These are phyloP conservation scores for Diplogelasinospora grovesii DNA, from an alignment of 495 filamentous ascomycete species.

Conservation along the genomic window DNA sequence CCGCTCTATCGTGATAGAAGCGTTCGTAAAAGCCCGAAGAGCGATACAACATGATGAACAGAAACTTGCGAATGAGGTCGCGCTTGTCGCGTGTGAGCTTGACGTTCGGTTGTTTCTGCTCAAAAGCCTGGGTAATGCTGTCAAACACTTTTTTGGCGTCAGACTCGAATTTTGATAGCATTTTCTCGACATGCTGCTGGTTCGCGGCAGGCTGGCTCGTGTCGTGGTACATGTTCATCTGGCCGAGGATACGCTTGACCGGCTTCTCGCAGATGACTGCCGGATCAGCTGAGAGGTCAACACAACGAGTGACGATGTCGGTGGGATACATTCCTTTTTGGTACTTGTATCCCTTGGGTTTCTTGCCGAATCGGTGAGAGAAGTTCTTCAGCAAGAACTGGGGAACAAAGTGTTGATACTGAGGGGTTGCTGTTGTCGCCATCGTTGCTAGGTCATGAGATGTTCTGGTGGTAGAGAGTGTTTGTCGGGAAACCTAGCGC, in stretches of 20 bases:
- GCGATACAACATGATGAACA: conserved; percentile 50
- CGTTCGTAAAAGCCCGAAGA: conserved; percentile 23
- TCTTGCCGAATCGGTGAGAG: conserved; percentile 17
- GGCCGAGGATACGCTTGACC: conserved; percentile 31
- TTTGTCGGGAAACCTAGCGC: no score
- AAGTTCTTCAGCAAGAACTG: conserved; percentile 43
- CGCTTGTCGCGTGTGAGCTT: conserved; percentile 34
- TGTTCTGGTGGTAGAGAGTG: no score
- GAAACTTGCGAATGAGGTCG: conserved; percentile 43
- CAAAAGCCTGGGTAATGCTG: conserved; percentile 27
- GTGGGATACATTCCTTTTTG: conserved; percentile 15
- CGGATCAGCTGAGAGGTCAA: conserved; percentile 16
- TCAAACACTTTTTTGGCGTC: conserved; percentile 23
- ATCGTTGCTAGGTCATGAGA: no score
- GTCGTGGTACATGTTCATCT: conserved; percentile 41
- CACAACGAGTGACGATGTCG: conserved; percentile 19
- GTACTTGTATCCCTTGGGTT: conserved; percentile 6
- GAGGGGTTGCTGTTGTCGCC: no score
- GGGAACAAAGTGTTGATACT: conserved; percentile 46
- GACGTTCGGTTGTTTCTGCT: conserved; percentile 16
- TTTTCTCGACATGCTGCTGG: conserved; percentile 32
- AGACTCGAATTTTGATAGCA: conserved; percentile 29
- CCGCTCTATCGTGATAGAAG: conserved; percentile 27
- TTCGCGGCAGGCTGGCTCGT: conserved; percentile 13
- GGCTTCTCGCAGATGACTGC: conserved; percentile 24